Evolutionary conservation across 2,329 filamentous ascomycete species (phyloP).

Genomic region (Paraphaeosphaeria sporulosa): DNA sequence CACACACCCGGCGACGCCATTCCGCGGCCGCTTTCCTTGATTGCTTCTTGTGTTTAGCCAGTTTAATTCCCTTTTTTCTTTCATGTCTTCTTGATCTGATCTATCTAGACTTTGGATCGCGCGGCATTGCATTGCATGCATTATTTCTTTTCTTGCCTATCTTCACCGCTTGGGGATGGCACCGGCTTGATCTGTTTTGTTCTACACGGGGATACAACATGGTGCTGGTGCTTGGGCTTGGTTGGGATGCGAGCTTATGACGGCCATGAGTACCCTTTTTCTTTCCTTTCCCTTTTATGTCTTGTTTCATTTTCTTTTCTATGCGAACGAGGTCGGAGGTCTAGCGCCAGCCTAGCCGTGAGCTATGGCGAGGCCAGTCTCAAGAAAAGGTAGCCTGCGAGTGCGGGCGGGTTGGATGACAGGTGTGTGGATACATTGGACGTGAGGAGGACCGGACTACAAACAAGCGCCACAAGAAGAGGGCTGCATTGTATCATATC

Average conservation of each 20-base stretch:
- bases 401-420: neutral
- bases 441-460: neutral
- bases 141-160: constrained; percentile 24
- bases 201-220: constrained; percentile 5
- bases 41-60: constrained; percentile 30
- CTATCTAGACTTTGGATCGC: constrained; percentile 31
- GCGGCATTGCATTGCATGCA: constrained; percentile 39
- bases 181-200: constrained; percentile 11
- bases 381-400: neutral
- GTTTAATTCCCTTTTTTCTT: constrained; percentile 31
- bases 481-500: constrained; percentile 7
- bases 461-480: neutral
- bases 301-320: constrained; percentile 5
- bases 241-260: constrained; percentile 16
- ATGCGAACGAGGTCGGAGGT: neutral
- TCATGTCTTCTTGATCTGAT: too few species aligned
- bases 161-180: constrained; percentile 9
- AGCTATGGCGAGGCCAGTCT: too few species aligned
- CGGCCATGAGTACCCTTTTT: constrained; percentile 25
- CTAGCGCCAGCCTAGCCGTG: too few species aligned
- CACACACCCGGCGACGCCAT: constrained; percentile 31
- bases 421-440: neutral
- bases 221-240: neutral
- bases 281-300: neutral
- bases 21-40: constrained; percentile 28